A percentile compares a stretch with the other conserved stretches of the same genome.
phyloP scores from a whole-genome alignment of 1,284 basidiomycete species.

The Papiliotrema laurentii region DNA sequence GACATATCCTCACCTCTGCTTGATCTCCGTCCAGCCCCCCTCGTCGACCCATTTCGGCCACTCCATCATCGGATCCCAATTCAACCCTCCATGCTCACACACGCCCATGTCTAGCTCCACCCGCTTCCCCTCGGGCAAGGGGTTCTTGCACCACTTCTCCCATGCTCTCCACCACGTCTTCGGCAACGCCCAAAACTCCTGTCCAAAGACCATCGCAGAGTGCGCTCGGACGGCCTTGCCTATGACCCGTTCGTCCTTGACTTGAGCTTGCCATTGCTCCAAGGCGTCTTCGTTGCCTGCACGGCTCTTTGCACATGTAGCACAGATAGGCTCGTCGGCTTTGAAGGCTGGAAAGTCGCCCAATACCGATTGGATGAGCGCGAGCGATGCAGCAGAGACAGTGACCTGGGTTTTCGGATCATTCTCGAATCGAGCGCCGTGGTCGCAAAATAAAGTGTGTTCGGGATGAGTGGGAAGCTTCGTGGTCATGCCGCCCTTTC shows the following conservation, averaged over 20 bases:
- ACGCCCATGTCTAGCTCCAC: slow-evolving; percentile 18
- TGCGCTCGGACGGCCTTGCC: slow-evolving; percentile 5
- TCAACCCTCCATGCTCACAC: slow-evolving; percentile 36
- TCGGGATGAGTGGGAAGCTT: slow-evolving; percentile 14
- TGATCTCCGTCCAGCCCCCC: slow-evolving; percentile 19
- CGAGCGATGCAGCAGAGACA: slow-evolving; percentile 17
- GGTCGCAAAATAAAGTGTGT: slow-evolving; percentile 32
- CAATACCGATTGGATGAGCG: slow-evolving; percentile 24
- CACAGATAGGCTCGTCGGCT: slow-evolving; percentile 10
- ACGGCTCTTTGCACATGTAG: slow-evolving; percentile 9
- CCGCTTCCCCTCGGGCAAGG: no score
- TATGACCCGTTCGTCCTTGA: slow-evolving; percentile 9
- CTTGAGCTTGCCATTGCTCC: not conserved
- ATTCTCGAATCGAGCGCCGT: slow-evolving; percentile 14
- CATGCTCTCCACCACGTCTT: slow-evolving; percentile 18
- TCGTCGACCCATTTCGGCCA: slow-evolving; percentile 11
- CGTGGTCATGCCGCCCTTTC: slow-evolving; percentile 6
- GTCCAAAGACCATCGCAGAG: slow-evolving; percentile 8
- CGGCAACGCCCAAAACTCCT: slow-evolving; percentile 27
- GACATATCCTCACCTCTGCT: slow-evolving; percentile 6
- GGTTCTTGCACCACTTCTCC: slow-evolving; percentile 16
- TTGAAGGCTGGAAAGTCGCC: slow-evolving; percentile 23
- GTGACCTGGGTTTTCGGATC: not conserved
- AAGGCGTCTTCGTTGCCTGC: not conserved
- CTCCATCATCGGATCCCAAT: slow-evolving; percentile 32